These are phyloP conservation scores for Yamadazyma songkhlaensis DNA, from an alignment of 1,139 yeast species.

Conservation along the genomic window DNA sequence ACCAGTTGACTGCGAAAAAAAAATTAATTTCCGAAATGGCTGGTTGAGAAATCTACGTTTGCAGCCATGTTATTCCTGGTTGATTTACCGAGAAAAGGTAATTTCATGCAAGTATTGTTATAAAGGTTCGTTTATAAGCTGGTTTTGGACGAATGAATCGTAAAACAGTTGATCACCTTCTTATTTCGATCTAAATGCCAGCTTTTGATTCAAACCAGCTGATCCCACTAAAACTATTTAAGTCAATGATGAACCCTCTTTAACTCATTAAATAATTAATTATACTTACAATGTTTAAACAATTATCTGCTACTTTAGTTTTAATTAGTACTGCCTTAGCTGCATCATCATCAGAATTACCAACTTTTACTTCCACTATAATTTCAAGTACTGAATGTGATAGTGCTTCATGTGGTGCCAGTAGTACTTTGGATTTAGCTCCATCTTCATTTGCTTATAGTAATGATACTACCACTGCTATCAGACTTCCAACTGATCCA, in stretches of 20 bases:
- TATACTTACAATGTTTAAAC: conserved; percentile 3
- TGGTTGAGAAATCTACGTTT: not conserved
- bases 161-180: conserved; percentile 1
- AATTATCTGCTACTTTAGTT: conserved; percentile 5
- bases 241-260: not conserved
- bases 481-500: conserved; percentile 4
- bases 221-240: not conserved
- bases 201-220: conserved; percentile 1
- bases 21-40: not conserved
- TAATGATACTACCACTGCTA: conserved; percentile 15
- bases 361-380: conserved; percentile 28
- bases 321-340: conserved; percentile 23
- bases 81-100: too few species aligned
- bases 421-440: conserved; percentile 14
- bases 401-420: conserved; percentile 6
- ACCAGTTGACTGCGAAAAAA: conserved; percentile 2
- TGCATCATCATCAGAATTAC: conserved; percentile 16
- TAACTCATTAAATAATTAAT: not conserved
- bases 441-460: conserved; percentile 28
- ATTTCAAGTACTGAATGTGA: conserved; percentile 23
- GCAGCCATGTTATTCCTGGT: too few species aligned
- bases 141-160: conserved; percentile 3
- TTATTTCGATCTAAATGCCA: conserved; percentile 3
- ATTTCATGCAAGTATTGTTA: too few species aligned
- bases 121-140: not conserved